phyloP scores from a whole-genome alignment of 495 filamentous ascomycete genomes.

The Hyaloscypha bicolor region DNA sequence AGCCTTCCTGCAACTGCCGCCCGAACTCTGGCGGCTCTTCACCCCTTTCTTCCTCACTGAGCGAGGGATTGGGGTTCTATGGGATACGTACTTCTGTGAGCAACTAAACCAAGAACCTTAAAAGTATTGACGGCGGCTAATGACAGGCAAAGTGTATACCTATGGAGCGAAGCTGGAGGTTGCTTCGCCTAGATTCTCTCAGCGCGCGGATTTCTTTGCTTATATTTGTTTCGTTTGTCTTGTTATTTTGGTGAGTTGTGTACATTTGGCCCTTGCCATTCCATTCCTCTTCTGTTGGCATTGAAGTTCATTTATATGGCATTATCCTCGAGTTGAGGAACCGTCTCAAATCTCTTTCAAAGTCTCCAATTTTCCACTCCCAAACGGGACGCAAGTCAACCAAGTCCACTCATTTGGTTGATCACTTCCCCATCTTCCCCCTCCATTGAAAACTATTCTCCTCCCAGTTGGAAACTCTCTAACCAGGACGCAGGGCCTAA shows the following conservation, averaged over 20 bases:
- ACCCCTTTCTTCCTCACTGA: not conserved
- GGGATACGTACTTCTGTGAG: not conserved
- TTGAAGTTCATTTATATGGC: no score
- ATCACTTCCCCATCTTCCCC: no score
- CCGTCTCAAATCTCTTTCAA: no score
- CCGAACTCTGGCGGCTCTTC: slow-evolving; percentile 8
- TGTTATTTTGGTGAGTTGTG: slow-evolving; percentile 4
- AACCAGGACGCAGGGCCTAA: no score
- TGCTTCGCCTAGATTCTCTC: slow-evolving; percentile 5
- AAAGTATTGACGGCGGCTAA: no score
- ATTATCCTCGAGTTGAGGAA: no score
- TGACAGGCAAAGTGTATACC: not conserved
- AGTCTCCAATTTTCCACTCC: no score
- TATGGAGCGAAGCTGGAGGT: slow-evolving; percentile 2
- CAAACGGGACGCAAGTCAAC: no score
- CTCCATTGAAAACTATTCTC: no score
- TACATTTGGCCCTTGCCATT: not conserved
- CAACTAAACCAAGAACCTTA: not conserved
- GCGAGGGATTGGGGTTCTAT: not conserved
- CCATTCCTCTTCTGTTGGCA: no score
- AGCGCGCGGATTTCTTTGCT: slow-evolving; percentile 10
- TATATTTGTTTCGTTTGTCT: not conserved
- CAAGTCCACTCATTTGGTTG: no score
- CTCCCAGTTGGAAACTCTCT: not conserved
- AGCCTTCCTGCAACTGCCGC: not conserved